phyloP scores from a whole-genome alignment of 345 rosid species.

The Gossypium ekmanianum region DNA sequence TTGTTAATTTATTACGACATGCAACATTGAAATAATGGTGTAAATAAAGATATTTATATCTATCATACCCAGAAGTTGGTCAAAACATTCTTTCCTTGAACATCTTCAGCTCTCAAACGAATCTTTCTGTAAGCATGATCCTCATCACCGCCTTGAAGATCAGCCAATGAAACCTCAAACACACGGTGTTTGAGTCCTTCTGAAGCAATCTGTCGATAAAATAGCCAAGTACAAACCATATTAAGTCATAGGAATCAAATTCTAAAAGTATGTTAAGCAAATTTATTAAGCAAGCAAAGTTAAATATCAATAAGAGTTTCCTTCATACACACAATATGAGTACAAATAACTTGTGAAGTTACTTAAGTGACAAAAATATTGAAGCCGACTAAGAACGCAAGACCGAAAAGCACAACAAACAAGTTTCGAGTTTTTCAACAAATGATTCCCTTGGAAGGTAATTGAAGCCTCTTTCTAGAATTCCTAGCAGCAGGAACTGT shows the following conservation, averaged over 20 bases:
- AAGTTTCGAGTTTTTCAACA: neutral
- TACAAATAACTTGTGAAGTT: neutral
- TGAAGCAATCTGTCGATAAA: constrained; percentile 70
- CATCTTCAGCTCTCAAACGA: constrained; percentile 92
- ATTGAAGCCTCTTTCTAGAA: neutral
- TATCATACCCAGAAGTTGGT: constrained; percentile 88
- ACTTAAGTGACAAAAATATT: neutral
- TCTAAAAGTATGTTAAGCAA: neutral
- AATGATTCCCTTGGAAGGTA: neutral
- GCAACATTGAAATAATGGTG: neutral
- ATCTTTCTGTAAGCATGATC: constrained; percentile 88
- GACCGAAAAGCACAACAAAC: neutral
- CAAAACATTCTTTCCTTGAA: constrained; percentile 81
- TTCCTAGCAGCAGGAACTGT: neutral
- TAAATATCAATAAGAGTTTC: neutral
- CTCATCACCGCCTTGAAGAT: constrained; percentile 77
- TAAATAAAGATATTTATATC: neutral
- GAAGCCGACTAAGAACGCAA: neutral
- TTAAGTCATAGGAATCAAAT: neutral
- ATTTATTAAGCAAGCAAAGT: neutral
- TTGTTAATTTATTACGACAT: neutral
- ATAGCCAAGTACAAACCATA: neutral
- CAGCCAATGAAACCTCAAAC: constrained; percentile 85
- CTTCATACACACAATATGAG: neutral
- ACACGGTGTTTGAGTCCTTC: constrained; percentile 93